These are phyloP conservation scores for Neophaeococcomyces mojaviensis DNA, from an alignment of 2,329 filamentous ascomycete genomes.

Conservation along the genomic window DNA sequence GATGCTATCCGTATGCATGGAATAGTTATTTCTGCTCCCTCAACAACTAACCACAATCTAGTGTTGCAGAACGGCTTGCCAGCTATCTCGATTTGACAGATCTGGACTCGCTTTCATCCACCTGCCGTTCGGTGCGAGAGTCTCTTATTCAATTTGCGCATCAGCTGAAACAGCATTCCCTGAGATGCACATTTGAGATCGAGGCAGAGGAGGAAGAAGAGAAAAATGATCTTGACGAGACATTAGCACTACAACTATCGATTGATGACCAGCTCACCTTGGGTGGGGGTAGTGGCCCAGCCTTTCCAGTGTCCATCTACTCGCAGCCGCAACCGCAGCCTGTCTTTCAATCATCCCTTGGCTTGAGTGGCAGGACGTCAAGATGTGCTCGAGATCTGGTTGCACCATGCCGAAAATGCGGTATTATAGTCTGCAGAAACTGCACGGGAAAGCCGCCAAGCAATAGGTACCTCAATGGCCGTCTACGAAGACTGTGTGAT, in stretches of 20 bases:
- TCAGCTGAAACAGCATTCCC: slow-evolving; percentile 64
- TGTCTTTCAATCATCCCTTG: slow-evolving; percentile 24
- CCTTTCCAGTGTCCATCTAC: slow-evolving; percentile 12
- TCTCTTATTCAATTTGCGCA: slow-evolving; percentile 72
- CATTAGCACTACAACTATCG: slow-evolving; percentile 13
- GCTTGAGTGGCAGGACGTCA: slow-evolving; percentile 60
- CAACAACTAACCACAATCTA: slow-evolving; percentile 35
- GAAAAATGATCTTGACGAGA: neutral
- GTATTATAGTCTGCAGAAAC: slow-evolving; percentile 74
- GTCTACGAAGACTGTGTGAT: slow-evolving; percentile 73
- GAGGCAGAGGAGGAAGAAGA: neutral
- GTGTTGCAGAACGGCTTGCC: slow-evolving; percentile 69
- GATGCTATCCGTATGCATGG: slow-evolving; percentile 40
- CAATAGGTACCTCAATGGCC: slow-evolving; percentile 56
- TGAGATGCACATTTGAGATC: slow-evolving; percentile 70
- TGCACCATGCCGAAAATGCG: slow-evolving; percentile 70
- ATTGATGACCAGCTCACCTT: slow-evolving; percentile 27
- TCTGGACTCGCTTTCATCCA: slow-evolving; percentile 72
- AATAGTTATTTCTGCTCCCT: slow-evolving; percentile 13
- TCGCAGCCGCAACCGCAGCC: neutral
- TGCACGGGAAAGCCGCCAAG: slow-evolving; percentile 79
- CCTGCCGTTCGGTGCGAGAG: slow-evolving; percentile 70
- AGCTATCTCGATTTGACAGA: slow-evolving; percentile 77
- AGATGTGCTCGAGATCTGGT: slow-evolving; percentile 85
- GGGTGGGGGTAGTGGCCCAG: slow-evolving; percentile 24